Percentiles rank a stretch among this genome's conserved stretches.
These are phyloP conservation scores for Sabuloglossum arenarium DNA, from an alignment of 495 filamentous ascomycete genomes.

Conservation along the genomic window DNA sequence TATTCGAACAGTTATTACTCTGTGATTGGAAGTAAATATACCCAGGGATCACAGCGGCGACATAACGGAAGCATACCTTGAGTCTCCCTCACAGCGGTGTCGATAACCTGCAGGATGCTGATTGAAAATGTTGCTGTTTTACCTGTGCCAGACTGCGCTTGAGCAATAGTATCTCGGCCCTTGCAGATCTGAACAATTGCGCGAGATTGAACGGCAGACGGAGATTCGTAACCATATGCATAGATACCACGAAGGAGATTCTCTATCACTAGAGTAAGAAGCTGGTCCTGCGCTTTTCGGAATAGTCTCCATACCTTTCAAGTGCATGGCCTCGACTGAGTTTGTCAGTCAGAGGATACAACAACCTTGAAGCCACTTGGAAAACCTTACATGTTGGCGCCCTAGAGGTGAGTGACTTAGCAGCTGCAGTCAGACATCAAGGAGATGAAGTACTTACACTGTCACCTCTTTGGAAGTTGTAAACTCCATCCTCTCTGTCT, in stretches of 20 bases:
- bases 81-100: constrained; percentile 78
- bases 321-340: constrained; percentile 44
- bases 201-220: constrained; percentile 89
- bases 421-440: neutral
- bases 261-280: constrained; percentile 24
- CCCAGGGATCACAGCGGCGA: neutral
- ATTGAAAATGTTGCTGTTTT: constrained; percentile 99
- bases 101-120: constrained; percentile 93
- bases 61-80: constrained; percentile 25
- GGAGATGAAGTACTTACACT: constrained; percentile 4
- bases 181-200: constrained; percentile 98
- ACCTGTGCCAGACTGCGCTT: constrained; percentile 97
- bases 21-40: neutral
- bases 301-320: constrained; percentile 37
- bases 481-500: constrained; percentile 80
- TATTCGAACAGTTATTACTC: neutral
- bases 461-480: constrained; percentile 85
- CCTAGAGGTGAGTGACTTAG: constrained; percentile 31
- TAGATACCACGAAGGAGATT: constrained; percentile 94
- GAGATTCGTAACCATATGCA: constrained; percentile 94
- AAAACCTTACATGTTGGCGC: constrained; percentile 30
- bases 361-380: constrained; percentile 8
- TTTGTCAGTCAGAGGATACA: constrained; percentile 6
- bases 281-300: neutral
- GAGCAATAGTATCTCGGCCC: constrained; percentile 95